These are phyloP conservation scores for Cnidoscolus chayamansa DNA, from an alignment of 441 rosid genomes.

Conservation along the genomic window DNA sequence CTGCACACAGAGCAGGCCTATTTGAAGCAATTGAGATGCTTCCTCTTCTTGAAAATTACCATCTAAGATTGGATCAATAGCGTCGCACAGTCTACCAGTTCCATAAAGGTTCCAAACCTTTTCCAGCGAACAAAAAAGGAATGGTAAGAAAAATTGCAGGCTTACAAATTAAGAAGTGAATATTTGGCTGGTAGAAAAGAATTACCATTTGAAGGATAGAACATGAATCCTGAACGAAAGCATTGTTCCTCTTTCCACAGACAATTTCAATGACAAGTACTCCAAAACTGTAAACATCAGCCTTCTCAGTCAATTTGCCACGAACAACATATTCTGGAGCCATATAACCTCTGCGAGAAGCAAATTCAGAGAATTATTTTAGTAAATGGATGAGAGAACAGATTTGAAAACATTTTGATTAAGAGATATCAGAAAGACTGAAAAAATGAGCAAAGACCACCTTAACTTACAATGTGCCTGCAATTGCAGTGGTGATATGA, in stretches of 20 bases:
- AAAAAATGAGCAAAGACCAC: not conserved
- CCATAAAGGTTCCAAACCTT: constrained; percentile 64
- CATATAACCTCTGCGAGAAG: constrained; percentile 70
- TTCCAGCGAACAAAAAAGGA: not conserved
- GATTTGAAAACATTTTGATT: not conserved
- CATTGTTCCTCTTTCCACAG: constrained; percentile 50
- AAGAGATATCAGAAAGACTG: not conserved
- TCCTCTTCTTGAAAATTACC: constrained; percentile 44
- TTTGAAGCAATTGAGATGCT: constrained; percentile 49
- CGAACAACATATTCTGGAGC: constrained; percentile 79
- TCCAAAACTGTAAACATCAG: constrained; percentile 80
- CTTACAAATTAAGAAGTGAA: not conserved
- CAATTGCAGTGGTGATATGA: constrained; percentile 73
- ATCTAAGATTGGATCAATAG: constrained; percentile 55
- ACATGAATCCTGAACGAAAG: constrained; percentile 35
- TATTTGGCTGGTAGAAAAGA: constrained; percentile 3
- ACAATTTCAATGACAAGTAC: constrained; percentile 66
- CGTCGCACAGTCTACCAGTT: constrained; percentile 41
- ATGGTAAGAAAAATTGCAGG: not conserved
- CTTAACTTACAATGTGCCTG: constrained; percentile 73
- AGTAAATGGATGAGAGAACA: too few species aligned
- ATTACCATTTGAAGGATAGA: constrained; percentile 61
- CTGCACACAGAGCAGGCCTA: constrained; percentile 77
- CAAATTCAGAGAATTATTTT: constrained; percentile 1
- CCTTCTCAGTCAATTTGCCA: constrained; percentile 80